phyloP scores from a whole-genome alignment of 345 rosid species.

The Lumnitzera littorea region DNA sequence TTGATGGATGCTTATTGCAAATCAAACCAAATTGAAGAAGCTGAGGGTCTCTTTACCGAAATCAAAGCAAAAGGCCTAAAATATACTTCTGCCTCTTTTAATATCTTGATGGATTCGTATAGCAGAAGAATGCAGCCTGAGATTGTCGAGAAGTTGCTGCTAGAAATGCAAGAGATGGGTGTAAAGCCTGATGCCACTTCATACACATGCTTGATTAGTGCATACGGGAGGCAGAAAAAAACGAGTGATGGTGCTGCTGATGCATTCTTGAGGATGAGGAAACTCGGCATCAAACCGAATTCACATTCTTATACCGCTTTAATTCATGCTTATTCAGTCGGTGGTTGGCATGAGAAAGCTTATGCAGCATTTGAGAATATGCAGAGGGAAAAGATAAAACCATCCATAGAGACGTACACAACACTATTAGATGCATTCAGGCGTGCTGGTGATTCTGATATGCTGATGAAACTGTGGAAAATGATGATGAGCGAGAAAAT shows the following conservation, averaged over 20 bases:
- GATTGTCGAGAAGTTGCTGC: conserved; percentile 52
- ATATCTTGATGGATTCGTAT: conserved; percentile 79
- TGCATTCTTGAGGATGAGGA: conserved; percentile 71
- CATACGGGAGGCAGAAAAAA: conserved; percentile 67
- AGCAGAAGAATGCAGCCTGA: conserved; percentile 90
- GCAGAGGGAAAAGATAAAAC: conserved; percentile 60
- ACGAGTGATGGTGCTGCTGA: conserved; percentile 85
- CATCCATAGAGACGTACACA: conserved; percentile 77
- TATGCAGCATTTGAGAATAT: conserved; percentile 52
- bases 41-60: conserved; percentile 76
- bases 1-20: conserved; percentile 77
- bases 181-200: conserved; percentile 62
- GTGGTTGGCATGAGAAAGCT: conserved; percentile 84
- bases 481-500: conserved; percentile 51
- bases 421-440: conserved; percentile 78
- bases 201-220: conserved; percentile 68
- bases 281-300: conserved; percentile 58
- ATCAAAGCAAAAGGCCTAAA: conserved; percentile 56
- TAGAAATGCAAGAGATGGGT: conserved; percentile 58
- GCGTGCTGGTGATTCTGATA: conserved; percentile 57
- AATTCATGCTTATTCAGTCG: conserved; percentile 76
- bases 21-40: conserved; percentile 67
- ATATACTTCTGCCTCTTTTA: conserved; percentile 54
- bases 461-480: conserved; percentile 72
- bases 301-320: conserved; percentile 81